Percentiles rank a stretch among this genome's conserved stretches.
Evolutionary conservation across 345 rosid genomes (phyloP).

Genomic region (Melaleuca quinquenervia): DNA sequence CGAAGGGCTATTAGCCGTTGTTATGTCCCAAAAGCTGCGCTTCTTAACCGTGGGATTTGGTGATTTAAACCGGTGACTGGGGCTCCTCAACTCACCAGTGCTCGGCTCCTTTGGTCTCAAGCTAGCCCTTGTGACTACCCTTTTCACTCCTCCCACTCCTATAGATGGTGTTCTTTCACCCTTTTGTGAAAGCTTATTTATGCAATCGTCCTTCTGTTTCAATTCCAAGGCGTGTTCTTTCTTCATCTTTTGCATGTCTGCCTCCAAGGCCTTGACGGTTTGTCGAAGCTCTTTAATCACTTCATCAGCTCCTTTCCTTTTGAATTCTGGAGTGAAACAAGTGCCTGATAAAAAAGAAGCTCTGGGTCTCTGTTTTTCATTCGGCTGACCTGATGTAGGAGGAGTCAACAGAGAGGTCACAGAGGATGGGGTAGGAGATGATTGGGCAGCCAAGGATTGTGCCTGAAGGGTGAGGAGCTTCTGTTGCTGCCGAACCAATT

Average conservation of each 20-base stretch:
- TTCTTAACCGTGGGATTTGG: conserved; percentile 67
- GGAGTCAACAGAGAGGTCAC: conserved; percentile 64
- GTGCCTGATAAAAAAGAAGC: conserved; percentile 56
- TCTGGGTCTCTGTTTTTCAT: conserved; percentile 46
- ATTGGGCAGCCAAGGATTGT: conserved; percentile 52
- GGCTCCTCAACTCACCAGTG: conserved; percentile 55
- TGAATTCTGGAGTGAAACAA: conserved; percentile 75
- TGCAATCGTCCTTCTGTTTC: conserved; percentile 66
- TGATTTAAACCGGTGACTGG: conserved; percentile 66
- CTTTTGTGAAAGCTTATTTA: conserved; percentile 41
- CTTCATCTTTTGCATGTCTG: conserved; percentile 70
- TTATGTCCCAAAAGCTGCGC: conserved; percentile 89
- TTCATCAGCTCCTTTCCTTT: conserved; percentile 40
- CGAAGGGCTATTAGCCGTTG: conserved; percentile 65
- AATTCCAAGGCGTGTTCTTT: conserved; percentile 57
- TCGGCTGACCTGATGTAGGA: conserved; percentile 48
- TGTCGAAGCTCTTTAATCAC: conserved; percentile 43
- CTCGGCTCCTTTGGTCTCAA: conserved; percentile 46
- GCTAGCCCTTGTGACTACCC: conserved; percentile 48
- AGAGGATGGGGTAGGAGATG: conserved; percentile 69
- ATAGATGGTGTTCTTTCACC: conserved; percentile 24
- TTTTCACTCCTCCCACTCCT: conserved; percentile 22
- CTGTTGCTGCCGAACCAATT: conserved; percentile 64
- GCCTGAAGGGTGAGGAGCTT: conserved; percentile 64
- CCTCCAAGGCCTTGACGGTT: conserved; percentile 55